Percentiles rank a stretch among this genome's conserved stretches.
Evolutionary conservation across 1,284 basidiomycete genomes (phyloP).

Genomic region (Ceratobasidium sp.): DNA sequence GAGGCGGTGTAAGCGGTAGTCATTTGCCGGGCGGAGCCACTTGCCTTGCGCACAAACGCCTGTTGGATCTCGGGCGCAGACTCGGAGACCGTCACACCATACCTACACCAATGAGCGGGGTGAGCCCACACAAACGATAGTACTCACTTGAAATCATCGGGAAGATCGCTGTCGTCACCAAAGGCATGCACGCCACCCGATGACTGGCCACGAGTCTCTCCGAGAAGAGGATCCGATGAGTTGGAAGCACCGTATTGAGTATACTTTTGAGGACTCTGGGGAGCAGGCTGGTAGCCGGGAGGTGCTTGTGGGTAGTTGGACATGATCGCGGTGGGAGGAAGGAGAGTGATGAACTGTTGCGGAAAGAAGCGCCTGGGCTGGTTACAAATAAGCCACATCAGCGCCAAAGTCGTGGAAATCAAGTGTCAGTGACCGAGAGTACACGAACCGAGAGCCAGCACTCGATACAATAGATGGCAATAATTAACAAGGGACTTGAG

Average conservation of each 20-base stretch:
- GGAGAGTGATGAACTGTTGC: slow-evolving; percentile 20
- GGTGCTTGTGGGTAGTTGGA: slow-evolving; percentile 45
- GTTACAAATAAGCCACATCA: slow-evolving; percentile 14
- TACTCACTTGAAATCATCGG: slow-evolving; percentile 85
- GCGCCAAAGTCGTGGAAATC: neutral
- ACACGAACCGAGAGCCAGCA: too few species aligned
- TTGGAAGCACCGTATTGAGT: slow-evolving; percentile 37
- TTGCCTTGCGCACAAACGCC: slow-evolving; percentile 80
- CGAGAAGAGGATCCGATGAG: slow-evolving; percentile 27
- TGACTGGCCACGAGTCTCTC: slow-evolving; percentile 39
- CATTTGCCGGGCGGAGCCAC: slow-evolving; percentile 19
- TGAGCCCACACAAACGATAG: slow-evolving; percentile 45
- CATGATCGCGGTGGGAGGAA: slow-evolving; percentile 31
- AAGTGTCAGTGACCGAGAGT: too few species aligned
- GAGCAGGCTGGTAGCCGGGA: slow-evolving; percentile 38
- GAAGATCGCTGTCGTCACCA: slow-evolving; percentile 65
- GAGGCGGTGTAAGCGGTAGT: neutral
- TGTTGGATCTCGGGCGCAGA: slow-evolving; percentile 77
- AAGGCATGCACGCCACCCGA: slow-evolving; percentile 43
- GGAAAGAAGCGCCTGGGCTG: slow-evolving; percentile 14
- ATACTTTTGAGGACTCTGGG: slow-evolving; percentile 43
- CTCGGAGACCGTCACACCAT: slow-evolving; percentile 82
- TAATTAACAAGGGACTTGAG: too few species aligned
- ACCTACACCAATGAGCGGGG: slow-evolving; percentile 58
- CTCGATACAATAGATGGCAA: too few species aligned